Evolutionary conservation across 768 basidiomycete genomes (phyloP).

Genomic region (Auriculariales sp.): DNA sequence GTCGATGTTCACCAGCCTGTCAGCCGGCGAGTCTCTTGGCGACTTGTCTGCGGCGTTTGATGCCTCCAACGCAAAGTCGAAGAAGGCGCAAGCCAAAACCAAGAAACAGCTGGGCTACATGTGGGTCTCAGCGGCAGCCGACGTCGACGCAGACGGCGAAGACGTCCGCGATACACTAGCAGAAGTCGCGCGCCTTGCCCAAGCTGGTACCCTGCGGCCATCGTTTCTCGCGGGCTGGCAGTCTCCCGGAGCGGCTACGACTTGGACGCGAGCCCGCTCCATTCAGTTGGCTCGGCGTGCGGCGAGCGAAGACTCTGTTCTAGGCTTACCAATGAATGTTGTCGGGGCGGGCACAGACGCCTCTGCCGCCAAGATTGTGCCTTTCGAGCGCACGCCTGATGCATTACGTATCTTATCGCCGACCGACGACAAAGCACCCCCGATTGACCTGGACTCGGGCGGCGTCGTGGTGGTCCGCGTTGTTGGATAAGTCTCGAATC

Average conservation of each 20-base stretch:
- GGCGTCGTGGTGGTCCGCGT: not conserved
- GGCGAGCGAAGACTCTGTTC: not conserved
- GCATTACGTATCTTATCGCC: not conserved
- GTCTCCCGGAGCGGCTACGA: not conserved
- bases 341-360: not conserved
- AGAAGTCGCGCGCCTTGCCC: conserved; percentile 24
- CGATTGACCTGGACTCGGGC: not conserved
- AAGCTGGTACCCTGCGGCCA: conserved; percentile 19
- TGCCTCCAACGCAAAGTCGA: conserved; percentile 1
- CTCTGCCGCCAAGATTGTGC: not conserved
- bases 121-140: conserved; percentile 69
- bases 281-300: not conserved
- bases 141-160: conserved; percentile 72
- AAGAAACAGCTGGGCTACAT: conserved; percentile 47
- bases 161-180: conserved; percentile 44
- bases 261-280: too few relatives aligned
- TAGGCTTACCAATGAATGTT: not conserved
- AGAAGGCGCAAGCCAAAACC: not conserved
- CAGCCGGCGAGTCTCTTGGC: not conserved
- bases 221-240: conserved; percentile 3
- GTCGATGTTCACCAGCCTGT: not conserved
- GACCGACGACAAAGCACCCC: not conserved
- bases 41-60: not conserved
- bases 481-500: not conserved
- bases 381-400: not conserved